Conservation (phyloP, 306 rosid species). For the Fragaria iinumae region DNA sequence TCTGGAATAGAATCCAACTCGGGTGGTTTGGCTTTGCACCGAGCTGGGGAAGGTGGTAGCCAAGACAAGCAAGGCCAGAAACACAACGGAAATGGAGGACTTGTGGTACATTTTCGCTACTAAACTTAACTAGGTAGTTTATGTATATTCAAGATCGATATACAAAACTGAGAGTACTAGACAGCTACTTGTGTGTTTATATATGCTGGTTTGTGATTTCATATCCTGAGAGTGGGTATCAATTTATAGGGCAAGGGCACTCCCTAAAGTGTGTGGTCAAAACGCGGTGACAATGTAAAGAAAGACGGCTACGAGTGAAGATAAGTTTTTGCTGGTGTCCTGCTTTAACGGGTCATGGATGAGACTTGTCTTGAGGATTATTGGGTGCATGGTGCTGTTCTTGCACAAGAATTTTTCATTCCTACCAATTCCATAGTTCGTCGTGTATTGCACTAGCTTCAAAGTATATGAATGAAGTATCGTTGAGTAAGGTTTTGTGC, state of each 20-base stretch:
- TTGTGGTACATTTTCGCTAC: background rate
- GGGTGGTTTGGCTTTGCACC: conserved; percentile 16
- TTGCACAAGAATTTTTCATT: too few species aligned
- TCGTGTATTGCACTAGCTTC: too few species aligned
- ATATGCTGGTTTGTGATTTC: too few species aligned
- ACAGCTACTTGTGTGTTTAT: too few species aligned
- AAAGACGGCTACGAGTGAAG: background rate
- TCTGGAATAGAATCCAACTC: conserved; percentile 18
- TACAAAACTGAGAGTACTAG: background rate
- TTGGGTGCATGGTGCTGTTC: background rate
- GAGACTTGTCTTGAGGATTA: background rate
- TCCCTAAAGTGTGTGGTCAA: background rate
- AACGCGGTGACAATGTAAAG: background rate
- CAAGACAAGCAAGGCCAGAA: conserved; percentile 1
- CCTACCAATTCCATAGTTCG: too few species aligned
- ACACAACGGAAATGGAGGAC: background rate
- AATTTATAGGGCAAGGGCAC: background rate
- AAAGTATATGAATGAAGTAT: too few species aligned
- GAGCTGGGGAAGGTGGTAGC: conserved; percentile 5
- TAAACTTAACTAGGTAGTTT: too few species aligned
- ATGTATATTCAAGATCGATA: too few species aligned
- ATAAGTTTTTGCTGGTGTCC: background rate
- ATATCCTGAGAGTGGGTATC: background rate
- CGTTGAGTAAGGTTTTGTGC: too few species aligned
- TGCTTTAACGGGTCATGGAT: background rate